Conservation (phyloP, 2,329 filamentous ascomycete genomes). For the Aspergillus latus region DNA sequence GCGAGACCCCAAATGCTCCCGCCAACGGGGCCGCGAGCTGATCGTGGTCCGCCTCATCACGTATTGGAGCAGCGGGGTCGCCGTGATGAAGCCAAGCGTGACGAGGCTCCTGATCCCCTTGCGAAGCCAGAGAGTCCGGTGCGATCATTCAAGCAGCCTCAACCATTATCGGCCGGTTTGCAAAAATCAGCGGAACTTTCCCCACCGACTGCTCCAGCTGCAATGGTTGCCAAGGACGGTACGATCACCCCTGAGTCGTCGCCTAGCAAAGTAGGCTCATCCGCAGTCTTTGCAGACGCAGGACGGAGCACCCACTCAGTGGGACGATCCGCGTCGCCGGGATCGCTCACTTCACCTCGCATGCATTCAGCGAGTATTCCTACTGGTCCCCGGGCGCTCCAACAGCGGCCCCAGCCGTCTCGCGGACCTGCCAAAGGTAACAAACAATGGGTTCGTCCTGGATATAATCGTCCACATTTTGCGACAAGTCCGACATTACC, state of each 20-base stretch:
- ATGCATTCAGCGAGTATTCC: conserved; percentile 39
- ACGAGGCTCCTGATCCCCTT: conserved; percentile 23
- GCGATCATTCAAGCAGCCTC: conserved; percentile 25
- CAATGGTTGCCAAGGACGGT: conserved; percentile 32
- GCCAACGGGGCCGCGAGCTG: conserved; percentile 47
- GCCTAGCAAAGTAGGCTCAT: conserved; percentile 21
- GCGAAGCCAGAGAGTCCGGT: conserved; percentile 28
- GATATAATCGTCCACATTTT: conserved; percentile 31
- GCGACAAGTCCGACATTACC: conserved; percentile 19
- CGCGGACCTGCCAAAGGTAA: conserved; percentile 36
- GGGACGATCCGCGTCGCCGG: conserved; percentile 31
- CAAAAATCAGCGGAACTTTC: conserved; percentile 32
- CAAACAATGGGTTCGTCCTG: conserved; percentile 43
- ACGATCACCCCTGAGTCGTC: conserved; percentile 23
- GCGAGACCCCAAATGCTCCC: conserved; percentile 33
- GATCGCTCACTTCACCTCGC: conserved; percentile 38
- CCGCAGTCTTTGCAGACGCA: conserved; percentile 28
- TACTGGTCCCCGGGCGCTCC: conserved; percentile 44
- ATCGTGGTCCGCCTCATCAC: conserved; percentile 31
- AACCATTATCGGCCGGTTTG: conserved; percentile 16
- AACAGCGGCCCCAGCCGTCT: conserved; percentile 33
- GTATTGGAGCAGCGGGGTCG: conserved; percentile 27
- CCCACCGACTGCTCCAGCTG: conserved; percentile 39
- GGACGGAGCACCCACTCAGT: conserved; percentile 26
- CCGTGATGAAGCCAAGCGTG: conserved; percentile 26